Evolutionary conservation across 192 early-diverging fungal genomes (phyloP).

Genomic region (Hyaloraphidium curvatum): DNA sequence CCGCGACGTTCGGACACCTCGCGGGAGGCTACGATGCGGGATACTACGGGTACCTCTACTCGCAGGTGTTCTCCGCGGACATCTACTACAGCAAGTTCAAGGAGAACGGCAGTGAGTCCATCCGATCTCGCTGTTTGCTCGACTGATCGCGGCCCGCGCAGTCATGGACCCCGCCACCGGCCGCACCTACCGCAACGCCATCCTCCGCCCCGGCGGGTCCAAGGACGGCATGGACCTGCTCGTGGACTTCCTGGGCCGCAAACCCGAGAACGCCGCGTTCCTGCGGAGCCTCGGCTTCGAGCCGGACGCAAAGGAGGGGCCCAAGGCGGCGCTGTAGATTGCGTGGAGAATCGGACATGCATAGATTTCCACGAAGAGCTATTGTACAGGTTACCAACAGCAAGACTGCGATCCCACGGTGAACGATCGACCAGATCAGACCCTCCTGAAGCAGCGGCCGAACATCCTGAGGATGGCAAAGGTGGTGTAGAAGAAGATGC

Average conservation of each 20-base stretch:
- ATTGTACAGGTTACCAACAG: too few relatives aligned
- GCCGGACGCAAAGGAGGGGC: too few relatives aligned
- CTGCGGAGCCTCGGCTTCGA: slow-evolving; percentile 41
- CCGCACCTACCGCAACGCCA: slow-evolving; percentile 48
- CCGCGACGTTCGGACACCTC: slow-evolving; percentile 41
- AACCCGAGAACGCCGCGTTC: slow-evolving; percentile 62
- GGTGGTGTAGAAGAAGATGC: too few relatives aligned
- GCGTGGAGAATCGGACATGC: too few relatives aligned
- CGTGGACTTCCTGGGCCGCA: slow-evolving; percentile 55
- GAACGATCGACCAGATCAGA: too few relatives aligned
- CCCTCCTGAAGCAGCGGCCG: too few relatives aligned
- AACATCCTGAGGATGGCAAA: too few relatives aligned
- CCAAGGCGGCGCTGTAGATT: too few relatives aligned
- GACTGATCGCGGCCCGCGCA: too few relatives aligned
- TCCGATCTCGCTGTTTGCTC: too few relatives aligned
- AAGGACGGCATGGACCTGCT: slow-evolving; percentile 51
- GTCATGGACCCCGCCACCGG: slow-evolving; percentile 38
- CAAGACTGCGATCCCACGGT: too few relatives aligned
- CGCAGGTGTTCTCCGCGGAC: slow-evolving; percentile 61
- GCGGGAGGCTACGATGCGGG: slow-evolving; percentile 53
- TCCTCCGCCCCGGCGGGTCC: slow-evolving; percentile 51
- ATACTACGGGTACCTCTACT: slow-evolving; percentile 65
- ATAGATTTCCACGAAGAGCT: too few relatives aligned
- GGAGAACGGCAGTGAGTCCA: slow-evolving; percentile 26
- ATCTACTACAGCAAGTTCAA: slow-evolving; percentile 56